Percentiles rank a stretch among this genome's conserved stretches.
Evolutionary conservation across 2,329 filamentous ascomycete species (phyloP).

Genomic region (Ophiostoma ulmi): DNA sequence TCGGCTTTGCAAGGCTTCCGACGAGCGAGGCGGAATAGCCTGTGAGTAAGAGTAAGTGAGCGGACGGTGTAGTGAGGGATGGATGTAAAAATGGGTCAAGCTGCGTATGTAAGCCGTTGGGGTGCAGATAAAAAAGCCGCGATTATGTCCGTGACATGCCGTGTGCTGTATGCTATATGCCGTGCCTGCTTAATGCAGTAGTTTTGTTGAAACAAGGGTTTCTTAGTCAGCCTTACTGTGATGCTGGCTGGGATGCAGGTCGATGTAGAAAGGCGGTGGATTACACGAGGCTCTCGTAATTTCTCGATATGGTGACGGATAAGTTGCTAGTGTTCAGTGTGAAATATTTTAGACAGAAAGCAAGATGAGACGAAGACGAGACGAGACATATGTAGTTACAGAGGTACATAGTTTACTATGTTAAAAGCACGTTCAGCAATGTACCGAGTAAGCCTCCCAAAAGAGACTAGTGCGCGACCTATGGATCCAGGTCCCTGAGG

Average conservation of each 20-base stretch:
- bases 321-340: not conserved
- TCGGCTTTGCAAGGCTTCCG: not conserved
- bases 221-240: constrained; percentile 1
- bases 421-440: not conserved
- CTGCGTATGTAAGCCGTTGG: constrained; percentile 6
- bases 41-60: not conserved
- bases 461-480: not conserved
- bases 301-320: not conserved
- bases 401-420: not conserved
- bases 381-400: not conserved
- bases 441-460: not conserved
- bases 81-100: not conserved
- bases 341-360: not conserved
- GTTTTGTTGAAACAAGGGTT: not conserved
- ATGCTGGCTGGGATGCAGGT: not conserved
- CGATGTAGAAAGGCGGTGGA: not conserved
- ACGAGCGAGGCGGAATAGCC: not conserved
- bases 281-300: not conserved
- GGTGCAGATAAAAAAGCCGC: not conserved
- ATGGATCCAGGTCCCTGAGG: not conserved
- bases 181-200: not conserved
- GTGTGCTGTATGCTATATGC: not conserved
- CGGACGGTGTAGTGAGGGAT: not conserved
- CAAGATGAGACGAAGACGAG: not conserved
- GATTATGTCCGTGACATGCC: not conserved